phyloP scores from a whole-genome alignment of 768 basidiomycete genomes.

The Boletus rufocinnamomeus region DNA sequence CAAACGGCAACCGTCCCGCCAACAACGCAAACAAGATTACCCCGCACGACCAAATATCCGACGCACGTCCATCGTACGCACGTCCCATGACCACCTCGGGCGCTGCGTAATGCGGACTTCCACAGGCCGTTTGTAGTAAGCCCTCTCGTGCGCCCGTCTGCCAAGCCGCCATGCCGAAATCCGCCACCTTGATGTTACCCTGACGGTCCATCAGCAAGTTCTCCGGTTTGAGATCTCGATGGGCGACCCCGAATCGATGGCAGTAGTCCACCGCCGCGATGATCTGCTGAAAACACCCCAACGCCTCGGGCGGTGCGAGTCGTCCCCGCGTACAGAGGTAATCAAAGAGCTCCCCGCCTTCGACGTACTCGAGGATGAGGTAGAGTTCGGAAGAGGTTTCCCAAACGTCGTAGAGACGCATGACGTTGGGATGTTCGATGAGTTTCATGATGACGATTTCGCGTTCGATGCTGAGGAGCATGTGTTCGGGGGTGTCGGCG shows the following conservation, averaged over 20 bases:
- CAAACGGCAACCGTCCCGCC: conserved; percentile 86
- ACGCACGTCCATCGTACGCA: conserved; percentile 81
- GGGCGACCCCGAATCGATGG: conserved; percentile 91
- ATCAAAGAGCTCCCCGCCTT: conserved; percentile 94
- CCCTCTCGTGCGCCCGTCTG: conserved; percentile 60
- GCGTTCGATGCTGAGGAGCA: conserved; percentile 79
- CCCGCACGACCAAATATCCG: conserved; percentile 97
- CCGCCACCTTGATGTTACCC: conserved; percentile 90
- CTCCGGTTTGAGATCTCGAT: conserved; percentile 93
- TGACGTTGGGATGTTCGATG: conserved; percentile 91
- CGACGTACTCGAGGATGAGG: conserved; percentile 92
- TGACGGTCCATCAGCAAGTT: conserved; percentile 85
- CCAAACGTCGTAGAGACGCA: conserved; percentile 96
- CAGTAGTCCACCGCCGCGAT: conserved; percentile 91
- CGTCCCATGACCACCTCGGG: conserved; percentile 87
- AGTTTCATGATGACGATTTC: conserved; percentile 99
- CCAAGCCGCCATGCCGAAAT: conserved; percentile 98
- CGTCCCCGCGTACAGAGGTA: conserved; percentile 80
- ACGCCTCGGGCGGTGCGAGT: conserved; percentile 68
- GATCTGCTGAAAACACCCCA: conserved; percentile 91
- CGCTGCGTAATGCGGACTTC: conserved; percentile 93
- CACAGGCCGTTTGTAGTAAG: conserved; percentile 81
- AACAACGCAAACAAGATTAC: conserved; percentile 91
- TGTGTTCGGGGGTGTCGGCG: conserved; percentile 74
- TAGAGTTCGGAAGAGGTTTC: conserved; percentile 88